A percentile compares a stretch with the other conserved stretches of the same genome.
phyloP scores from a whole-genome alignment of 306 rosid species.

The Casuarina cunninghamiana region DNA sequence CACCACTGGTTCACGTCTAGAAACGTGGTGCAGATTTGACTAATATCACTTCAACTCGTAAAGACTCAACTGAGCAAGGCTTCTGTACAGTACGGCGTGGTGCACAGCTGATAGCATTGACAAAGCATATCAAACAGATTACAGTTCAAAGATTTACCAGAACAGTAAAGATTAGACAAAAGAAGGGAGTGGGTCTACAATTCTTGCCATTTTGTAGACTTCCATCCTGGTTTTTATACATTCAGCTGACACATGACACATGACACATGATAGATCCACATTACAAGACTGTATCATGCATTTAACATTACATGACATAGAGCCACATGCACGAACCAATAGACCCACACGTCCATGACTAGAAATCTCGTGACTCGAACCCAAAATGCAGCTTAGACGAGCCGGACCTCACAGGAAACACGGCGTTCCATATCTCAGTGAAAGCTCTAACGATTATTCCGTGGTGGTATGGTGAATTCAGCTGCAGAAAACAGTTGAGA shows the following conservation, averaged over 20 bases:
- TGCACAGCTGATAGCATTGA: background rate
- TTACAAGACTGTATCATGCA: background rate
- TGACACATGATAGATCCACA: background rate
- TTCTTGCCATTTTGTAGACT: background rate
- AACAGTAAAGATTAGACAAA: background rate
- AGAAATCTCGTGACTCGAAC: conserved; percentile 54
- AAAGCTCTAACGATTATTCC: conserved; percentile 76
- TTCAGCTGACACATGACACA: background rate
- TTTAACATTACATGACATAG: conserved; percentile 6
- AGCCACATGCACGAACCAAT: conserved; percentile 3
- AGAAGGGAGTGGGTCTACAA: background rate
- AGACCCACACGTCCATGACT: conserved; percentile 21
- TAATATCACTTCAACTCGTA: background rate
- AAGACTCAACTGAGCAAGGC: background rate
- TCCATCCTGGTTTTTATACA: background rate
- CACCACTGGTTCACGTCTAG: conserved; percentile 17
- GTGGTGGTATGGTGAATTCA: conserved; percentile 73
- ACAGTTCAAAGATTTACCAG: background rate
- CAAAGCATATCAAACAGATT: background rate
- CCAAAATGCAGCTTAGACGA: conserved; percentile 27
- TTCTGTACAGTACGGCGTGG: background rate
- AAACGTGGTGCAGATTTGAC: conserved; percentile 39
- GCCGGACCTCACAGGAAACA: conserved; percentile 50
- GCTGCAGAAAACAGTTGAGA: conserved; percentile 78
- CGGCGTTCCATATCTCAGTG: conserved; percentile 91